Evolutionary conservation across 2,329 filamentous ascomycete species (phyloP), one percentile per base, ranked within the genome.

Genomic region (Trichothecium roseum): DNA sequence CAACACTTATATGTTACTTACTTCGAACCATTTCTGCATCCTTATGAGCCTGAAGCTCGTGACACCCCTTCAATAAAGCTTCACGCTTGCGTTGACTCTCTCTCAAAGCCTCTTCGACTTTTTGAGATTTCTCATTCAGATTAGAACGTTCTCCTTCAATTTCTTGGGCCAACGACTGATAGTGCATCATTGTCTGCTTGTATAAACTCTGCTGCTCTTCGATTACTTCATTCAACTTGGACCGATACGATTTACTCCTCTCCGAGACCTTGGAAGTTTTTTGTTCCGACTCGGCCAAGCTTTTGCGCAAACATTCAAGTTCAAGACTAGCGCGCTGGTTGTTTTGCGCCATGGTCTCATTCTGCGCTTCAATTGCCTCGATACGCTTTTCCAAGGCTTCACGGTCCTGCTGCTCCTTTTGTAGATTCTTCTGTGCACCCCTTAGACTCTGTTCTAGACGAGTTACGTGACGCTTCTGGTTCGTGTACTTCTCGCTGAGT

Each of bases 141-240:
- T 41, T 40, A 3, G 45, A 36, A 18, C 51, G 50, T 16, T 63
- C 55, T 8, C 50, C 43, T 14, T 48, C 51, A 5, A 68, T 37
- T 18, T 63, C 45, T 2, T 50, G 40, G 9, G 59, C 52, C 0
- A 55, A 45, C 3, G 57, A 40, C 13, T 61, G 40, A 35, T 56
- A 60, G 29, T 50, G 51, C 2, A 50, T 35, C 29, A 50, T 55
- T 8, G 55, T 52, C 28, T 51, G 49, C 4, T 40, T 45, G 42
- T 56, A 68, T 2, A 71, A 50, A 5, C 46, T 45, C 37, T 70
- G 64, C 18, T 72, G 68, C 38, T 72, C 67, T 2, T 44, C 40
- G 8, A 64, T 61, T 2, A 63, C 61, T 32, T 62, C 51, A 37
- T 69, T 67, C n/a, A 73, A 45, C 13, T 59, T 60, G 3, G 46